These are phyloP conservation scores for Saccharum hybrid DNA, from an alignment of 202 grass and related monocot species.

Conservation along the genomic window DNA sequence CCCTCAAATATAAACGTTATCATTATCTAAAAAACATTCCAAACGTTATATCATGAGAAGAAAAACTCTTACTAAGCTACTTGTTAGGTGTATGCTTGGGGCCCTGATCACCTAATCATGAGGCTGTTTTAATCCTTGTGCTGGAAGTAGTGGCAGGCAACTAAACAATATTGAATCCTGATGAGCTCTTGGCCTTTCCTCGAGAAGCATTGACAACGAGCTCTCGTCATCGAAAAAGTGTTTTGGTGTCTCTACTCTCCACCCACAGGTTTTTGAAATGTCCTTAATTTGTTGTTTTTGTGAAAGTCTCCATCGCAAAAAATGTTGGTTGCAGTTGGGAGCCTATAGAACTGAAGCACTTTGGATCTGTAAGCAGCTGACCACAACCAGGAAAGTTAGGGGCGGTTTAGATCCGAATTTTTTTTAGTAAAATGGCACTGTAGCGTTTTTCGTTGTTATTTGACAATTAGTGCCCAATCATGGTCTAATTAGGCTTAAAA, in stretches of 20 bases:
- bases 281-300: background rate
- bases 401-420: too few relatives aligned
- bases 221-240: conserved; percentile 49
- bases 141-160: conserved; percentile 26
- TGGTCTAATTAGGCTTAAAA: too few relatives aligned
- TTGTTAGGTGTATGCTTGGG: conserved; percentile 23
- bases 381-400: conserved; percentile 25
- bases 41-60: conserved; percentile 15
- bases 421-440: too few relatives aligned
- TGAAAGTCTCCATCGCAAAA: conserved; percentile 20
- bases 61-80: conserved; percentile 32
- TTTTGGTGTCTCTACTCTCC: conserved; percentile 19
- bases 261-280: background rate
- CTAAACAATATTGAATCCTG: conserved; percentile 23
- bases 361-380: conserved; percentile 7
- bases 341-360: conserved; percentile 8
- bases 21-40: background rate
- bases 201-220: background rate
- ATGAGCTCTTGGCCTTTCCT: conserved; percentile 40
- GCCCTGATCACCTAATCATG: conserved; percentile 22
- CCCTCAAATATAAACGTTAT: conserved; percentile 16
- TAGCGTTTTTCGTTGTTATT: too few relatives aligned
- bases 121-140: conserved; percentile 6
- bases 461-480: too few relatives aligned
- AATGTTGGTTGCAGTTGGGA: conserved; percentile 10